These are phyloP conservation scores for Verbascum thapsus DNA, from an alignment of 257 asterid species.

Conservation along the genomic window DNA sequence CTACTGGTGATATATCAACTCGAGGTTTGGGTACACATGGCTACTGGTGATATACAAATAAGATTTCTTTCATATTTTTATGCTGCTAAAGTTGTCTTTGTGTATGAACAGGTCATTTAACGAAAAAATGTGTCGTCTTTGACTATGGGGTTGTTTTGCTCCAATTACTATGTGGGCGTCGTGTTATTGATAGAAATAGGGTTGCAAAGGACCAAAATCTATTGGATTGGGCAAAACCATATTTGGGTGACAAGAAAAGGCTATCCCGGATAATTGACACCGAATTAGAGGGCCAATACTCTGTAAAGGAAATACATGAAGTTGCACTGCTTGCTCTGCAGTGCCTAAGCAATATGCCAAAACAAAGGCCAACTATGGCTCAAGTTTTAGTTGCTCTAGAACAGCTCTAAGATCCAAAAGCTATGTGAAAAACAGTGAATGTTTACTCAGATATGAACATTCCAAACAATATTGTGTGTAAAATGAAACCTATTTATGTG, in stretches of 20 bases:
- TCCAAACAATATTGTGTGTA: too few relatives aligned
- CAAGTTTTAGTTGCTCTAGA: too few relatives aligned
- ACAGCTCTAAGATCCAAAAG: constrained; percentile 1
- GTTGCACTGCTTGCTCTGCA: constrained; percentile 21
- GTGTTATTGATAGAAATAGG: background rate
- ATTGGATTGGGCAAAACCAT: constrained; percentile 19
- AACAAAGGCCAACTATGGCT: too few relatives aligned
- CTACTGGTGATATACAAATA: constrained; percentile 27
- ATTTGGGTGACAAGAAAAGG: constrained; percentile 9
- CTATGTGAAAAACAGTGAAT: too few relatives aligned
- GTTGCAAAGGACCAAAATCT: background rate
- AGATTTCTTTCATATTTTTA: too few relatives aligned
- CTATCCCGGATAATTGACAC: too few relatives aligned
- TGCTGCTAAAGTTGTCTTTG: background rate
- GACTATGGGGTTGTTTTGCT: constrained; percentile 31
- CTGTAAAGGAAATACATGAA: background rate
- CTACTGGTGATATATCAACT: constrained; percentile 45
- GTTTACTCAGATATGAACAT: too few relatives aligned
- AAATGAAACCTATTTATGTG: too few relatives aligned
- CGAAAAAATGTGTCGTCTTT: constrained; percentile 24
- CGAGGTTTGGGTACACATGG: constrained; percentile 52
- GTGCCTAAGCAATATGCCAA: constrained; percentile 19
- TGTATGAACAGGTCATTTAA: constrained; percentile 19
- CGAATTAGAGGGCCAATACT: constrained; percentile 20
- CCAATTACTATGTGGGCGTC: constrained; percentile 26